These are phyloP conservation scores for Dipodascus geniculatus DNA, from an alignment of 805 yeast species.

Conservation along the genomic window DNA sequence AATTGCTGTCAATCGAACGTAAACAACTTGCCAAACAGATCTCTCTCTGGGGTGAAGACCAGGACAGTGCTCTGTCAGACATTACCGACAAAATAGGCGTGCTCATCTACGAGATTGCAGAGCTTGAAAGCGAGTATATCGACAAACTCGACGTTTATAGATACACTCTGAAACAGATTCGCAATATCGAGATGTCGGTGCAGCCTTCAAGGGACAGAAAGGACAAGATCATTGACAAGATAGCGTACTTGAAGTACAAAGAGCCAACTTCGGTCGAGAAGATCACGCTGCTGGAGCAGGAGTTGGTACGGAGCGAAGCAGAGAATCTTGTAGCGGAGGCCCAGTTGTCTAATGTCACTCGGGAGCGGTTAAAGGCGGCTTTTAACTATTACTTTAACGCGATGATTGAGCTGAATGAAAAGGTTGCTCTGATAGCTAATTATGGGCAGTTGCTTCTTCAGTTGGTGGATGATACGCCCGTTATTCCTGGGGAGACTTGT, in stretches of 20 bases:
- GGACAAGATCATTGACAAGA: conserved; percentile 93
- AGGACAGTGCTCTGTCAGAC: conserved; percentile 94
- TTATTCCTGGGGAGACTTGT: conserved; percentile 98
- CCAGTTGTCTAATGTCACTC: conserved; percentile 93
- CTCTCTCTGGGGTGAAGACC: conserved; percentile 95
- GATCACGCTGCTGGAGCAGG: conserved; percentile 92
- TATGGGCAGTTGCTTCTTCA: conserved; percentile 96
- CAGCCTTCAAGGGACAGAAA: conserved; percentile 98
- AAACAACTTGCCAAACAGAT: conserved; percentile 94
- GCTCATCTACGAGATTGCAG: conserved; percentile 89
- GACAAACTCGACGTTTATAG: conserved; percentile 98
- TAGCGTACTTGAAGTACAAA: conserved; percentile 94
- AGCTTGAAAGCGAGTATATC: conserved; percentile 94
- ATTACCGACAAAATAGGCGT: conserved; percentile 97
- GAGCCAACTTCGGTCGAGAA: conserved; percentile 97
- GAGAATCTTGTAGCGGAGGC: conserved; percentile 98
- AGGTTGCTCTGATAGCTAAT: conserved; percentile 93
- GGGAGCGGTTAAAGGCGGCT: conserved; percentile 96
- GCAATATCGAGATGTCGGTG: conserved; percentile 94
- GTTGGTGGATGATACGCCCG: conserved; percentile 91
- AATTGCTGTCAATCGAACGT: conserved; percentile 86
- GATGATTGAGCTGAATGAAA: conserved; percentile 87
- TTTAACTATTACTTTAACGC: conserved; percentile 96
- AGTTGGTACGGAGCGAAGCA: conserved; percentile 97
- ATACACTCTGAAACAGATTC: conserved; percentile 82